Conservation (phyloP, 2,329 filamentous ascomycete species). For the Thermoascus crustaceus region DNA sequence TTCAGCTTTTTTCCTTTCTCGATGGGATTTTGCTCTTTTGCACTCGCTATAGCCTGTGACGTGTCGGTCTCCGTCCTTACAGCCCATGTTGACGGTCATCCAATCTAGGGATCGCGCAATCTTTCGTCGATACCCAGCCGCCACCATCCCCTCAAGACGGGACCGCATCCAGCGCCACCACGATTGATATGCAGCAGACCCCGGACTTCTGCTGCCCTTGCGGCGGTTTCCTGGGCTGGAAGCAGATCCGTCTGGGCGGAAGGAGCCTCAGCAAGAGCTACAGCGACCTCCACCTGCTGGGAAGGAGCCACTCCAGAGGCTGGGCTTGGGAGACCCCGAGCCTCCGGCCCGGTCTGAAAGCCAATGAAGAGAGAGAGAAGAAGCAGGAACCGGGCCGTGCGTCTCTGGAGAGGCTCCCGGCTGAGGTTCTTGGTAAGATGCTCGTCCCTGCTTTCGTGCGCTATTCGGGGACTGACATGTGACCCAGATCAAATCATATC, state of each 20-base stretch:
- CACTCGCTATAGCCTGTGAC: no score
- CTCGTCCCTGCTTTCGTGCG: slow-evolving; percentile 11
- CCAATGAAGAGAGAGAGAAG: slow-evolving; percentile 15
- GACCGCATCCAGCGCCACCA: slow-evolving; percentile 13
- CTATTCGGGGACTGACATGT: slow-evolving; percentile 7
- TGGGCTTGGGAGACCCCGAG: slow-evolving; percentile 36
- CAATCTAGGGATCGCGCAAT: slow-evolving; percentile 33
- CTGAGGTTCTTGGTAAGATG: slow-evolving; percentile 62
- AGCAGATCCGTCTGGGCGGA: slow-evolving; percentile 37
- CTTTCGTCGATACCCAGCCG: slow-evolving; percentile 34
- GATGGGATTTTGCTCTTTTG: neutral
- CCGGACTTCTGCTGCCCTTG: slow-evolving; percentile 41
- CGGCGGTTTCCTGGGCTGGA: slow-evolving; percentile 38
- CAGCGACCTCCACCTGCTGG: slow-evolving; percentile 32
- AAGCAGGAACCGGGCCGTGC: slow-evolving; percentile 30
- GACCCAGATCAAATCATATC: slow-evolving; percentile 62
- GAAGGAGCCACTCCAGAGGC: slow-evolving; percentile 27
- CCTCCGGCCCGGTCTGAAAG: slow-evolving; percentile 13
- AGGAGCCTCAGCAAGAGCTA: slow-evolving; percentile 38
- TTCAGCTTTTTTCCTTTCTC: neutral
- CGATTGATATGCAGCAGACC: slow-evolving; percentile 24
- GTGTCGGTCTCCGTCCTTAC: no score
- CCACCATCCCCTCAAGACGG: slow-evolving; percentile 20
- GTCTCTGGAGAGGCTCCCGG: slow-evolving; percentile 59
- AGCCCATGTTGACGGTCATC: slow-evolving; percentile 8